Conservation (phyloP, 495 filamentous ascomycete species). For the Acidiella bohemica region DNA sequence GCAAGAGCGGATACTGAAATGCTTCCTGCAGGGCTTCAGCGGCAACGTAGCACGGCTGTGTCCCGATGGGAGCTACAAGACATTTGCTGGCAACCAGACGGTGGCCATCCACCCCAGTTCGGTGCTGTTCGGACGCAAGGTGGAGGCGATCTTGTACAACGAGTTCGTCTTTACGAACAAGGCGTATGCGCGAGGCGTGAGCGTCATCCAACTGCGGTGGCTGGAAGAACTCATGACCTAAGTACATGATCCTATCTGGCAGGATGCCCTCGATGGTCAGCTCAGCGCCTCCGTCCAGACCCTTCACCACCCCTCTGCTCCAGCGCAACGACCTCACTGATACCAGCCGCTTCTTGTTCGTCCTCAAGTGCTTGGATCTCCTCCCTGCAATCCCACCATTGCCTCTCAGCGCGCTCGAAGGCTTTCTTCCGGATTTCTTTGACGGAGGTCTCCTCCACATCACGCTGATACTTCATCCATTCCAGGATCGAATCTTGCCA, state of each 20-base stretch:
- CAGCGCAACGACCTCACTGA: conserved; percentile 67
- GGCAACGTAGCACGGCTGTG: conserved; percentile 71
- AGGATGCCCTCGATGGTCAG: neutral
- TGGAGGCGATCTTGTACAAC: conserved; percentile 89
- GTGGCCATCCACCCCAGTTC: conserved; percentile 86
- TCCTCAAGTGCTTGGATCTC: conserved; percentile 88
- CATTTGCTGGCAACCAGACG: conserved; percentile 65
- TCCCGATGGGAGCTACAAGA: conserved; percentile 76
- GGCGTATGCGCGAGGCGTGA: conserved; percentile 82
- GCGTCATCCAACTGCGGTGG: conserved; percentile 78
- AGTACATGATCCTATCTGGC: conserved; percentile 2
- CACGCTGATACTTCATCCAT: conserved; percentile 44
- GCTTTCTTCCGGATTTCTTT: conserved; percentile 87
- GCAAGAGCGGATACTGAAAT: conserved; percentile 51
- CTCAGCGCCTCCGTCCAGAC: conserved; percentile 10
- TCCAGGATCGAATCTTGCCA: conserved; percentile 82
- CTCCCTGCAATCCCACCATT: conserved; percentile 97
- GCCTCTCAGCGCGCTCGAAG: conserved; percentile 80
- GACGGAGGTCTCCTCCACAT: conserved; percentile 47
- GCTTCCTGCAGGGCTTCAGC: conserved; percentile 69
- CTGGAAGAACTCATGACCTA: conserved; percentile 48
- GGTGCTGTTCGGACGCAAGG: conserved; percentile 70
- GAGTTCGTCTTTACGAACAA: conserved; percentile 91
- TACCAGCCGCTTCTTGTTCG: conserved; percentile 90
- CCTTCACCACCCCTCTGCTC: conserved; percentile 16